phyloP scores from a whole-genome alignment of 2,329 filamentous ascomycete genomes.

The Talaromyces sp. region DNA sequence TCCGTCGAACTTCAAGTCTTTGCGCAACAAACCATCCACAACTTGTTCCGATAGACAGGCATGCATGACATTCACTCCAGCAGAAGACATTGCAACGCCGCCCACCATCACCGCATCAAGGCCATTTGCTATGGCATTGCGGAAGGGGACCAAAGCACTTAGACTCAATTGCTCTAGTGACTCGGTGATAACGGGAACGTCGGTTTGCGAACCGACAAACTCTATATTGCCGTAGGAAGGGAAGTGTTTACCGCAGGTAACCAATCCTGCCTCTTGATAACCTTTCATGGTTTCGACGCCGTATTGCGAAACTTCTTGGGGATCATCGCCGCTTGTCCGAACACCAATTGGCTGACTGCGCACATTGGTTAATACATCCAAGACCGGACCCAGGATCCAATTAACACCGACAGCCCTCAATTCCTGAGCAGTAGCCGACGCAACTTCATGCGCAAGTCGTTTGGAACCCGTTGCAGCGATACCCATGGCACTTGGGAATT shows the following conservation, averaged over 20 bases:
- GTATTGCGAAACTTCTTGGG: conserved; percentile 90
- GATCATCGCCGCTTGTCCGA: conserved; percentile 84
- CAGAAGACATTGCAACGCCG: conserved; percentile 86
- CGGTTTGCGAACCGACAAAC: conserved; percentile 83
- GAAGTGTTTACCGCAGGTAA: conserved; percentile 92
- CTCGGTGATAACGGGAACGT: conserved; percentile 94
- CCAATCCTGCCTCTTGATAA: conserved; percentile 84
- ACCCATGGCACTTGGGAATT: conserved; percentile 96
- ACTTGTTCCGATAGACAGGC: conserved; percentile 91
- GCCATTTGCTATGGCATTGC: conserved; percentile 81
- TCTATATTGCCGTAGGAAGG: conserved; percentile 94
- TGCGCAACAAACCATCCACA: conserved; percentile 82
- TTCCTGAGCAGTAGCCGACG: conserved; percentile 89
- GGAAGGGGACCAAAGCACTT: conserved; percentile 87
- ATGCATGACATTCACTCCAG: conserved; percentile 91
- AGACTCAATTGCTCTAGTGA: conserved; percentile 87
- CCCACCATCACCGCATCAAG: conserved; percentile 95
- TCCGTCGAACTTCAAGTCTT: conserved; percentile 82
- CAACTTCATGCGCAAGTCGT: conserved; percentile 82
- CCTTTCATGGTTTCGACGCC: conserved; percentile 87
- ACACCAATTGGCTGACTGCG: conserved; percentile 88
- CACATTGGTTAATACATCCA: conserved; percentile 92
- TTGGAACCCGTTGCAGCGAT: conserved; percentile 86
- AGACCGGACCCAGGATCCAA: conserved; percentile 85
- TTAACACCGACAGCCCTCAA: conserved; percentile 92